phyloP scores from a whole-genome alignment of 106 monocot genomes.

The Hemerocallis citrina region DNA sequence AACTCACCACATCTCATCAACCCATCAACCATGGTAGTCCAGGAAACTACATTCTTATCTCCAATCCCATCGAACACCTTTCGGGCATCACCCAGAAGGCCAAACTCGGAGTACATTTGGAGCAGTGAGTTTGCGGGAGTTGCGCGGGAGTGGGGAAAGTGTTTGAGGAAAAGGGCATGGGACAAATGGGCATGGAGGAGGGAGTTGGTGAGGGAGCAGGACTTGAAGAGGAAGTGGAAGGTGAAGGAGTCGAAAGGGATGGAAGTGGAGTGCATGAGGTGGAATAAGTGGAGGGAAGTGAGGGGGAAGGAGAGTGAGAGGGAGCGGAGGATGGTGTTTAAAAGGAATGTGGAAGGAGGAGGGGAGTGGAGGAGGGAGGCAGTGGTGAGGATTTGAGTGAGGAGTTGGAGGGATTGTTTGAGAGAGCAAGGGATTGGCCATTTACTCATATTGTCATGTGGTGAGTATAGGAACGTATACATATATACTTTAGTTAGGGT shows the following conservation, averaged over 20 bases:
- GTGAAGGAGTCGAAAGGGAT: constrained; percentile 32
- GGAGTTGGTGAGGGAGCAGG: constrained; percentile 10
- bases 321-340: constrained; percentile 61
- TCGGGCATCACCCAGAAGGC: constrained; percentile 19
- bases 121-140: constrained; percentile 33
- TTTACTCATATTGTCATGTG: too few relatives aligned
- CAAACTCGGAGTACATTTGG: constrained; percentile 54
- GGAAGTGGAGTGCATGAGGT: constrained; percentile 27
- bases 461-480: too few relatives aligned
- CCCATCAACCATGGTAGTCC: constrained; percentile 56
- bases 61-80: constrained; percentile 27
- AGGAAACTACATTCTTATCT: constrained; percentile 30
- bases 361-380: constrained; percentile 28
- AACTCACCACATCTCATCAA: constrained; percentile 31
- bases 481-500: too few relatives aligned
- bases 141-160: constrained; percentile 10
- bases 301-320: constrained; percentile 11
- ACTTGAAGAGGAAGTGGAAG: constrained; percentile 49
- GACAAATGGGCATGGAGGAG: constrained; percentile 14
- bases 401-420: neutral
- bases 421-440: too few relatives aligned
- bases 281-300: constrained; percentile 27
- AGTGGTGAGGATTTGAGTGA: neutral
- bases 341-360: constrained; percentile 42
- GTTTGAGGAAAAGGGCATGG: constrained; percentile 35